A percentile compares a stretch with the other conserved stretches of the same genome.
Conservation (phyloP, 345 rosid species). For the Moricandia moricandioides region DNA sequence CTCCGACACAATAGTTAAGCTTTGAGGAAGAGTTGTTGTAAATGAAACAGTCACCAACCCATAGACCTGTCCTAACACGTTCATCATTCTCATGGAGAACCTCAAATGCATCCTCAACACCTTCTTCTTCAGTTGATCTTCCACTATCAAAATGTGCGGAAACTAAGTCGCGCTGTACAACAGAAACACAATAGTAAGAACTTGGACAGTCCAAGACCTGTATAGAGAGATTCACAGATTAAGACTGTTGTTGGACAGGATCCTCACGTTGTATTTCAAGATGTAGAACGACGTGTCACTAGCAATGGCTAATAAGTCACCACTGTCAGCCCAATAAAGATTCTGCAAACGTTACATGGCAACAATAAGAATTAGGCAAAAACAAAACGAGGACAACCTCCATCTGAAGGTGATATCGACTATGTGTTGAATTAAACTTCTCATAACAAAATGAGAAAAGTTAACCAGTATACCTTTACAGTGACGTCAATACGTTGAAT, state of each 20-base stretch:
- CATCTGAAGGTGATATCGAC: background rate
- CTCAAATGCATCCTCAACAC: slow-evolving; percentile 98
- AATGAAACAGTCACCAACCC: slow-evolving; percentile 99
- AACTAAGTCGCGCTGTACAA: slow-evolving; percentile 83
- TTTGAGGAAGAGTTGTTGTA: slow-evolving; percentile 97
- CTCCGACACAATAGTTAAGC: slow-evolving; percentile 98
- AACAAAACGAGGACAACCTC: slow-evolving; percentile 17
- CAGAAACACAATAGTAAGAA: slow-evolving; percentile 13
- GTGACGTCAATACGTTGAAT: slow-evolving; percentile 95
- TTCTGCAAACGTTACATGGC: slow-evolving; percentile 50
- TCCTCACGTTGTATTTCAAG: slow-evolving; percentile 83
- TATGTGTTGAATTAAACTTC: slow-evolving; percentile 19
- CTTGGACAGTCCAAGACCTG: slow-evolving; percentile 4
- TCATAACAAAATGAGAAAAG: slow-evolving; percentile 2
- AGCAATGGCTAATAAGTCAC: slow-evolving; percentile 94
- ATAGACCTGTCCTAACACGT: slow-evolving; percentile 95
- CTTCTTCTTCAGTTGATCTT: slow-evolving; percentile 87
- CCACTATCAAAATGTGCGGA: slow-evolving; percentile 87
- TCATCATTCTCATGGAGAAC: slow-evolving; percentile 98
- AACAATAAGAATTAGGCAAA: slow-evolving; percentile 17
- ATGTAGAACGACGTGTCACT: slow-evolving; percentile 96
- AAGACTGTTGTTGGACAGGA: slow-evolving; percentile 9
- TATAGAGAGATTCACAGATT: background rate
- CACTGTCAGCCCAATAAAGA: slow-evolving; percentile 99
- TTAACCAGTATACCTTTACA: slow-evolving; percentile 65